These are phyloP conservation scores for Dianthus caryophyllus DNA, from an alignment of 148 eudicot genomes.

Conservation along the genomic window DNA sequence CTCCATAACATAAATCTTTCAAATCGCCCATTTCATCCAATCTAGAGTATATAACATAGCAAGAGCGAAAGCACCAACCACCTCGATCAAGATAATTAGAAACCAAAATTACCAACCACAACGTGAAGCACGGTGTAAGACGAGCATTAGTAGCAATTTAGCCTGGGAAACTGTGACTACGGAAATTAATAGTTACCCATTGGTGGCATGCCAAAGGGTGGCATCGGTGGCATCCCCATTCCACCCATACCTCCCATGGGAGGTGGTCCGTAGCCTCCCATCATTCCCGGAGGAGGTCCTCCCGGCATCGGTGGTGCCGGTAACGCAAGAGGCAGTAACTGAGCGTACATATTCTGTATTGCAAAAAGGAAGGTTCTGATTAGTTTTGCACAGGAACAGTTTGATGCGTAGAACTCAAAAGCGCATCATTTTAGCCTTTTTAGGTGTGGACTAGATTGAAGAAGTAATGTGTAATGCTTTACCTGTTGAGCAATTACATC, in stretches of 20 bases:
- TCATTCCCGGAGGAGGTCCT: constrained; percentile 52
- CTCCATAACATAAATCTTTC: constrained; percentile 18
- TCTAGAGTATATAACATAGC: constrained; percentile 15
- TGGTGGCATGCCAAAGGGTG: constrained; percentile 92
- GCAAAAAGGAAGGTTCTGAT: constrained; percentile 1
- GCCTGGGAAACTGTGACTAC: neutral
- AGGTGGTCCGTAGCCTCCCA: constrained; percentile 67
- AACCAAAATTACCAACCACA: constrained; percentile 22
- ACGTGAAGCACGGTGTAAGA: constrained; percentile 1
- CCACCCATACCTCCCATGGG: constrained; percentile 37
- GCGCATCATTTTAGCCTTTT: neutral
- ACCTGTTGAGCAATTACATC: constrained; percentile 89
- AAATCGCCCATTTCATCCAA: constrained; percentile 15
- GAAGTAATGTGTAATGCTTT: constrained; percentile 7
- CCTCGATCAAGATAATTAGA: constrained; percentile 16
- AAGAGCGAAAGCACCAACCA: neutral
- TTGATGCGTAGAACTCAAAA: neutral
- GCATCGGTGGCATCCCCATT: constrained; percentile 99
- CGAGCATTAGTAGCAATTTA: constrained; percentile 13
- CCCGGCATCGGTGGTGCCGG: constrained; percentile 96
- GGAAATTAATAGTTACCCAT: constrained; percentile 70
- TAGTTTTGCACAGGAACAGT: constrained; percentile 1
- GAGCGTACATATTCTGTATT: constrained; percentile 93
- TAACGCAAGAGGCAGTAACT: constrained; percentile 92
- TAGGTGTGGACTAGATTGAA: neutral